A percentile compares a stretch with the other conserved stretches of the same genome.
Evolutionary conservation across 331 rosid genomes (phyloP).

Genomic region (Malus hybrid): DNA sequence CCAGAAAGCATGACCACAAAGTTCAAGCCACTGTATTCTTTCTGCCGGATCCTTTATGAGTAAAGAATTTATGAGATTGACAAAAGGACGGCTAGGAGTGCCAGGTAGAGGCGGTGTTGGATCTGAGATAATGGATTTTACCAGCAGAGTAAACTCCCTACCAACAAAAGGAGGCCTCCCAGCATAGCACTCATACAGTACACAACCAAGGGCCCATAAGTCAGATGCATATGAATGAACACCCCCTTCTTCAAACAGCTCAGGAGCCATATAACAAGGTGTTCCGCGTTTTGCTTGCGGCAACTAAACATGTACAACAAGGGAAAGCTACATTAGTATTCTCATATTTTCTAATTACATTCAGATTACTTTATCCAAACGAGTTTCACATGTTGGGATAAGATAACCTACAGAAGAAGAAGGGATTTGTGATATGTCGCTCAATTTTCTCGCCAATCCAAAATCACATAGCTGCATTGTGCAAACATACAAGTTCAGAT

Average conservation of each 20-base stretch:
- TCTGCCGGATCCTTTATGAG: conserved; percentile 92
- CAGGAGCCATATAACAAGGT: conserved; percentile 98
- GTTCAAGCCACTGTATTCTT: conserved; percentile 88
- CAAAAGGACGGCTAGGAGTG: conserved; percentile 86
- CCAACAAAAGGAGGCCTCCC: conserved; percentile 95
- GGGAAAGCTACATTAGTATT: conserved; percentile 19
- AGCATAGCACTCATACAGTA: conserved; percentile 78
- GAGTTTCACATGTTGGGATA: conserved; percentile 6
- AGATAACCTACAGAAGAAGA: conserved; percentile 55
- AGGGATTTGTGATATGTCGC: conserved; percentile 67
- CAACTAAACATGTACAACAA: conserved; percentile 42
- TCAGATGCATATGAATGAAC: conserved; percentile 93
- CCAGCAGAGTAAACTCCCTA: conserved; percentile 87
- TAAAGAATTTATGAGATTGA: conserved; percentile 73
- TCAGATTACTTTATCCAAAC: not conserved
- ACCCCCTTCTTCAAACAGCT: conserved; percentile 92
- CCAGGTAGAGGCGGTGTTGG: conserved; percentile 87
- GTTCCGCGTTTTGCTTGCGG: conserved; percentile 97
- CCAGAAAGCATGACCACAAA: conserved; percentile 93
- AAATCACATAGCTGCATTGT: conserved; percentile 87
- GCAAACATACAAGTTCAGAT: conserved; percentile 5
- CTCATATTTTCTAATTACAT: conserved; percentile 2
- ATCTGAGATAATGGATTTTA: conserved; percentile 82
- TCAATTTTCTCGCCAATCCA: conserved; percentile 86
- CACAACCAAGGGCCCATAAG: conserved; percentile 98